Percentiles rank a stretch among this genome's conserved stretches.
These are phyloP conservation scores for Stachybotrys elegans DNA, from an alignment of 2,329 filamentous ascomycete genomes.

Conservation along the genomic window DNA sequence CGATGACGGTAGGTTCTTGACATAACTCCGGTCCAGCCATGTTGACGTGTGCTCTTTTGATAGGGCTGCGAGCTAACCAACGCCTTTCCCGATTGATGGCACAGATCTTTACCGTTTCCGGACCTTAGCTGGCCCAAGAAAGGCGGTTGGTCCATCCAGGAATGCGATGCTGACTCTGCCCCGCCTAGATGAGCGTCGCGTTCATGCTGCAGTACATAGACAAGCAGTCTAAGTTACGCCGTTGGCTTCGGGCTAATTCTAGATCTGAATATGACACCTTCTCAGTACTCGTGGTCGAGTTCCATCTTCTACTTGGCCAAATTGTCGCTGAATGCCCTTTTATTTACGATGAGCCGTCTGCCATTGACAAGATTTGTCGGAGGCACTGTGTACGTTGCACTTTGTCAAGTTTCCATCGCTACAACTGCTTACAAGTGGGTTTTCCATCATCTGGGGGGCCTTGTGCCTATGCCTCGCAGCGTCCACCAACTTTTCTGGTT, in stretches of 20 bases:
- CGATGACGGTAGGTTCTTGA: too few relatives aligned
- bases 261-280: slow-evolving; percentile 37
- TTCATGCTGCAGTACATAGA: slow-evolving; percentile 41
- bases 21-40: too few relatives aligned
- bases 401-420: background rate
- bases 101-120: too few relatives aligned
- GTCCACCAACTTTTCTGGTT: slow-evolving; percentile 31
- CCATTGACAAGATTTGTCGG: slow-evolving; percentile 46
- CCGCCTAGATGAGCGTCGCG: slow-evolving; percentile 33
- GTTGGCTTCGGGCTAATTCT: slow-evolving; percentile 38
- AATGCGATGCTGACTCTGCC: too few relatives aligned
- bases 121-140: too few relatives aligned
- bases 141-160: too few relatives aligned
- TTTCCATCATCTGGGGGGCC: slow-evolving; percentile 35
- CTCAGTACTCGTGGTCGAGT: slow-evolving; percentile 43
- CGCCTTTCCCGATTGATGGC: too few relatives aligned
- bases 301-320: slow-evolving; percentile 41
- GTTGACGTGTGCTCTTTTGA: too few relatives aligned
- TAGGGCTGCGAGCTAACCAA: too few relatives aligned
- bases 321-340: slow-evolving; percentile 43
- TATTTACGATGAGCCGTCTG: slow-evolving; percentile 44
- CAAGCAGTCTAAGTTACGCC: slow-evolving; percentile 46
- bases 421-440: background rate
- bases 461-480: slow-evolving; percentile 40
- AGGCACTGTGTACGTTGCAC: slow-evolving; percentile 36